Evolutionary conservation across 139 green algal species (phyloP), one percentile per base, ranked within the genome.

Genomic region (Coelastrella sp.): DNA sequence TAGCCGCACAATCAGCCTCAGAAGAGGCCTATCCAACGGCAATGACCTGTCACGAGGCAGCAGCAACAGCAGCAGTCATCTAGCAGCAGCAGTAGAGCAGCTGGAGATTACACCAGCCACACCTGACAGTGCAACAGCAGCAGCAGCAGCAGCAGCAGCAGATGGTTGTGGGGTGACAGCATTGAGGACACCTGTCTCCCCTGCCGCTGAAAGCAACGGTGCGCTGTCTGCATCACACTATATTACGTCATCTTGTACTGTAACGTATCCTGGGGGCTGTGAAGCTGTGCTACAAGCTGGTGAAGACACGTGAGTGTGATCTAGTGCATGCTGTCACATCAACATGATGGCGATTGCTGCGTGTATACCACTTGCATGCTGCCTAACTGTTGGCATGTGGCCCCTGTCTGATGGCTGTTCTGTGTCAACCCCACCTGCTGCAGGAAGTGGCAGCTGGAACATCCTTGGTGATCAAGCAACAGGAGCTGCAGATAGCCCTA

Each of bases 401-500:
- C n/a, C n/a, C n/a, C n/a, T n/a, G n/a, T n/a, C n/a, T n/a, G n/a
- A n/a, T n/a, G n/a, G n/a, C n/a, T n/a, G n/a, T n/a, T n/a, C 2
- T 71, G 2, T 71, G 64, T 7, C 64, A 13, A 71, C 3, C 64
- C 64, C 16, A 11, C 17, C 59, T 60, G 82, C 82, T 32, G 64
- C 83, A 81, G 68, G 64, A 22, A 73, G 85, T 6, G 10, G 56
- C 81, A 87, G 81, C 60, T 61, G 78, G 54, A 71, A 56, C 19
- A 10, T 74, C 76, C 59, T 19, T 20, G 22, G 32, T 61, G 80
- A 60, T 22, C 8, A 5, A 47, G 47, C 81, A 87, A n/a, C 81
- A 74, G 61, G 60, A 87, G 81, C 58, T 57, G 61, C 81, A 56
- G 60, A 68, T 23, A 22, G 2, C 20, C 2, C 14, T 57, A 47